These are phyloP conservation scores for Paecilomyces dactylethromorphus DNA, from an alignment of 2,329 filamentous ascomycete genomes.

Conservation along the genomic window DNA sequence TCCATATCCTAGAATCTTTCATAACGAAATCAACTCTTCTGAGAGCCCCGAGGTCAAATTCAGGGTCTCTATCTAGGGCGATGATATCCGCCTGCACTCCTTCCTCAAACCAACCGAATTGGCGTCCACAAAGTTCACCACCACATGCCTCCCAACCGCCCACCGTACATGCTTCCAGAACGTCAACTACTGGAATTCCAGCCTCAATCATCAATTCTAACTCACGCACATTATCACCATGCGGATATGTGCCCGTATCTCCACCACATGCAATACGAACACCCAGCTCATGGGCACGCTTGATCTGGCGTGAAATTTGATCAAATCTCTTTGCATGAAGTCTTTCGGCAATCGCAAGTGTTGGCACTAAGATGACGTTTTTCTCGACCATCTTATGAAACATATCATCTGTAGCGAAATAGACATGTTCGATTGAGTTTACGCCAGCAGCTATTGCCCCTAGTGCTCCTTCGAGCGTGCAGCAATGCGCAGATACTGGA, in stretches of 20 bases:
- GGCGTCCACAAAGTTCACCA: conserved; percentile 43
- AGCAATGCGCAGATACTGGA: conserved; percentile 41
- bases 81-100: conserved; percentile 48
- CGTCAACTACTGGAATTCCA: conserved; percentile 44
- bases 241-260: conserved; percentile 48
- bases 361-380: conserved; percentile 47
- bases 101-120: conserved; percentile 47
- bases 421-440: conserved; percentile 43
- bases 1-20: conserved; percentile 51
- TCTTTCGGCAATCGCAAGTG: conserved; percentile 41
- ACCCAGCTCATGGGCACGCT: conserved; percentile 40
- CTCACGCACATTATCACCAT: conserved; percentile 48
- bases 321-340: conserved; percentile 19
- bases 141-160: conserved; percentile 53
- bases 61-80: conserved; percentile 41
- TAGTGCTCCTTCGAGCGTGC: conserved; percentile 35
- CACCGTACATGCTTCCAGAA: conserved; percentile 45
- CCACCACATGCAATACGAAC: conserved; percentile 48
- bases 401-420: conserved; percentile 32
- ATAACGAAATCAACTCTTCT: conserved; percentile 50
- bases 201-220: conserved; percentile 48
- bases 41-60: conserved; percentile 34
- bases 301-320: conserved; percentile 32
- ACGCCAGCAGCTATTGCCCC: conserved; percentile 44
- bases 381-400: conserved; percentile 41